These are phyloP conservation scores for Saccharomyces hybrid DNA, from an alignment of 1,139 yeast genomes.

Conservation along the genomic window DNA sequence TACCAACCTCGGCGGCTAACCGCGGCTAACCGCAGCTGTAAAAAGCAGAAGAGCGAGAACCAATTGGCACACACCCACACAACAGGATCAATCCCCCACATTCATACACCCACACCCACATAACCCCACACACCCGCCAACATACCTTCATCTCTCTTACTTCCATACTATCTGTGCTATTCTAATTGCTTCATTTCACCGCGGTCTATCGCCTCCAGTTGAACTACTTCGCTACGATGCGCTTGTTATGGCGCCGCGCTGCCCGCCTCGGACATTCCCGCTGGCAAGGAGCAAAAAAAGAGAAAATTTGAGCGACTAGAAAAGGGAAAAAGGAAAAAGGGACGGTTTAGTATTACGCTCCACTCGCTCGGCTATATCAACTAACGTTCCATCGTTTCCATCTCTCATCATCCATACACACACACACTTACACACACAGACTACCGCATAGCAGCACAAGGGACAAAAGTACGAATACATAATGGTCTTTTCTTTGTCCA, in stretches of 20 bases:
- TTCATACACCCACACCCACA: no score
- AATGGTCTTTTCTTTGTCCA: constrained; percentile 2
- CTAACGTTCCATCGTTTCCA: not conserved
- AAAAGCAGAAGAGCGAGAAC: no score
- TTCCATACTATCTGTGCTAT: no score
- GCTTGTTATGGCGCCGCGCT: not conserved
- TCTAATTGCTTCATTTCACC: no score
- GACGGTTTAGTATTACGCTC: not conserved
- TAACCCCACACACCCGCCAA: no score
- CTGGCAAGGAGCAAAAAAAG: not conserved
- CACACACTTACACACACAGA: not conserved
- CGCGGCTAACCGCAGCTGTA: not conserved
- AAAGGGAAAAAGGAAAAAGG: not conserved
- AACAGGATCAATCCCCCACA: no score
- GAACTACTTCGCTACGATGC: no score
- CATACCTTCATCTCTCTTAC: no score
- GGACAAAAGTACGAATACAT: not conserved
- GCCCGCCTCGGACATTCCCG: not conserved
- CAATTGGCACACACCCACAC: no score
- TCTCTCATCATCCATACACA: not conserved
- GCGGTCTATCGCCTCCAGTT: no score
- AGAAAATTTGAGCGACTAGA: not conserved
- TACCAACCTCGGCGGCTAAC: not conserved
- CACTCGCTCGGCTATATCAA: not conserved
- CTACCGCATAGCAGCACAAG: not conserved